Evolutionary conservation across 1,284 basidiomycete species (phyloP), one percentile per base, ranked within the genome.

Genomic region (Cutaneotrichosporon daszewskae): DNA sequence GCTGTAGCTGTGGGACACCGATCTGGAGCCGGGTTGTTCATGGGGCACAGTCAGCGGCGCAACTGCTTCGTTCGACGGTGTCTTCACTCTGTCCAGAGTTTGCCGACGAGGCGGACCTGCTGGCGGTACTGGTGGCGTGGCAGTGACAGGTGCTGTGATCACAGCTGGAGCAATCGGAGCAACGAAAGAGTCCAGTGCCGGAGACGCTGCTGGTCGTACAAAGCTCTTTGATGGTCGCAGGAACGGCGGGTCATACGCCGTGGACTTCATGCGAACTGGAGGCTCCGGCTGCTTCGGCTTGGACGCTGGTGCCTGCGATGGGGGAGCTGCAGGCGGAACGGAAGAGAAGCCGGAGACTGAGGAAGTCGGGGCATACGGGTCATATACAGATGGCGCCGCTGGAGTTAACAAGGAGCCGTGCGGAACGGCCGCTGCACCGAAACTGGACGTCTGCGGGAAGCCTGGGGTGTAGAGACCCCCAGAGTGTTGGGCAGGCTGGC

Each of bases 211-310:
- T 54, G 39, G 45, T 32, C 66, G 38, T 26, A 59, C 45, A 28
- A 60, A 55, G 50, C 59, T 59, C 54, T 68, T 63, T 42, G 64
- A 51, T 3, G 61, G 58, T 28, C 53, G 47, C 4, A 52, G 36
- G 42, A 66, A 58, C 1, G 68, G 68, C 5, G 67, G 67, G 49
- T 71, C 68, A 37, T 68, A 71, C 6, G 68, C 68, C 22, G 58
- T 68, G 17, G 67, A 68, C 9, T 52, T 55, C 16, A 63, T 52
- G 22, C 64, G 54, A 36, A 57, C 55, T 8, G 58, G 54, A 14
- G 60, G 52, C 32, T 44, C 55, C 4, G 60, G 38, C 27, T 58
- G 56, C 14, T 52, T 38, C 3, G 55, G 38, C 4, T 44, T 38
- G 10, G 54, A 35, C 19, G 24, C 7, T 2, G 52, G 32, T 5